These are phyloP conservation scores for Manihot esculenta DNA, from an alignment of 441 rosid species.

Conservation along the genomic window DNA sequence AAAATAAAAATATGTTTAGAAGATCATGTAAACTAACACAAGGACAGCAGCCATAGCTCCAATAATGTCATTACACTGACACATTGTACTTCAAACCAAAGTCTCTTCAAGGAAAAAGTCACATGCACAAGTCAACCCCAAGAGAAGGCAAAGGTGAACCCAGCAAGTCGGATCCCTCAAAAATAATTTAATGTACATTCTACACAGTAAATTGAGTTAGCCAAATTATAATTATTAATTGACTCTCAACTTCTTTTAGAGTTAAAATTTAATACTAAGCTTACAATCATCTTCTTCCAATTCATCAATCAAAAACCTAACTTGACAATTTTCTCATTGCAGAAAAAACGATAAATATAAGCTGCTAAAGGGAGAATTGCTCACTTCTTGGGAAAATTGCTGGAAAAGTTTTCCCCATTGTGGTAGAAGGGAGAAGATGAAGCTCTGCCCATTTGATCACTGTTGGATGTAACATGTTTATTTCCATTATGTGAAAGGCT, in stretches of 20 bases:
- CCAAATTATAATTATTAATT: background rate
- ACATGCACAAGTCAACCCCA: background rate
- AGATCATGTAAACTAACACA: background rate
- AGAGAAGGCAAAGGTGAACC: background rate
- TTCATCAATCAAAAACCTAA: background rate
- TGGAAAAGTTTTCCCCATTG: constrained; percentile 25
- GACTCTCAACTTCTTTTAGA: background rate
- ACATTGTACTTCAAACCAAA: background rate
- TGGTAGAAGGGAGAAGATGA: constrained; percentile 29
- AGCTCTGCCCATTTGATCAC: constrained; percentile 32
- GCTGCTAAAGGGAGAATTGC: constrained; percentile 18
- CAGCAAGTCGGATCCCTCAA: background rate
- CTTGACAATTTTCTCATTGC: background rate
- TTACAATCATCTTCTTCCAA: background rate
- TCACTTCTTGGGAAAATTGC: constrained; percentile 40
- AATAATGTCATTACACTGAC: background rate
- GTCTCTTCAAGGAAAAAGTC: background rate
- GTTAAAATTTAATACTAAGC: background rate
- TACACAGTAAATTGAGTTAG: background rate
- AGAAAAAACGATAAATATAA: constrained; percentile 4
- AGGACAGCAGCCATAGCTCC: background rate
- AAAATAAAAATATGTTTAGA: background rate
- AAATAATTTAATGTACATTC: background rate
- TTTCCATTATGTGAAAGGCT: constrained; percentile 29
- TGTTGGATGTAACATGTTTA: constrained; percentile 16